These are phyloP conservation scores for Thymus mandschuricus DNA, from an alignment of 257 asterid genomes.

Conservation along the genomic window DNA sequence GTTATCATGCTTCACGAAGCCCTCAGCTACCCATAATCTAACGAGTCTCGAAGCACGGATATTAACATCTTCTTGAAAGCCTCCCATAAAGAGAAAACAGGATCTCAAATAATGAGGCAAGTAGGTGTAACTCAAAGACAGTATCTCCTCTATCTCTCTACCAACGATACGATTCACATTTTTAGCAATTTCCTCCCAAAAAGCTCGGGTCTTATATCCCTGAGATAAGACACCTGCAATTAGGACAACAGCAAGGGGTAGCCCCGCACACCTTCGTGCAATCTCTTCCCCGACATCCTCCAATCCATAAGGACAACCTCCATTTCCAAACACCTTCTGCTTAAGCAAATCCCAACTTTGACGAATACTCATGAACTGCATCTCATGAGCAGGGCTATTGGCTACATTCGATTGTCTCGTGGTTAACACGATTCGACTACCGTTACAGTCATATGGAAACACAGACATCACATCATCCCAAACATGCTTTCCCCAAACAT, in stretches of 20 bases:
- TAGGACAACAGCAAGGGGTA: conserved; percentile 22
- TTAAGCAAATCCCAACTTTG: conserved; percentile 23
- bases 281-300: conserved; percentile 2
- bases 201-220: background rate
- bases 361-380: background rate
- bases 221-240: conserved; percentile 24
- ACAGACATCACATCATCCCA: conserved; percentile 1
- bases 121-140: background rate
- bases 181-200: conserved; percentile 1
- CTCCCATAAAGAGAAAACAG: background rate
- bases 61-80: background rate
- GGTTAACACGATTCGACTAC: conserved; percentile 27
- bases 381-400: conserved; percentile 1
- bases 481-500: background rate
- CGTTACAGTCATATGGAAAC: background rate
- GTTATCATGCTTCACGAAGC: background rate
- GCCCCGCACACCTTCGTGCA: conserved; percentile 17
- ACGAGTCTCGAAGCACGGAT: background rate
- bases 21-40: background rate
- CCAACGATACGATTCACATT: background rate
- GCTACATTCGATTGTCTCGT: conserved; percentile 8
- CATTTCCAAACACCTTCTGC: conserved; percentile 13
- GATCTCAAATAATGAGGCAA: conserved; percentile 6
- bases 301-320: background rate
- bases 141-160: background rate